phyloP scores from a whole-genome alignment of 306 rosid species.

The Cicer judaicum region DNA sequence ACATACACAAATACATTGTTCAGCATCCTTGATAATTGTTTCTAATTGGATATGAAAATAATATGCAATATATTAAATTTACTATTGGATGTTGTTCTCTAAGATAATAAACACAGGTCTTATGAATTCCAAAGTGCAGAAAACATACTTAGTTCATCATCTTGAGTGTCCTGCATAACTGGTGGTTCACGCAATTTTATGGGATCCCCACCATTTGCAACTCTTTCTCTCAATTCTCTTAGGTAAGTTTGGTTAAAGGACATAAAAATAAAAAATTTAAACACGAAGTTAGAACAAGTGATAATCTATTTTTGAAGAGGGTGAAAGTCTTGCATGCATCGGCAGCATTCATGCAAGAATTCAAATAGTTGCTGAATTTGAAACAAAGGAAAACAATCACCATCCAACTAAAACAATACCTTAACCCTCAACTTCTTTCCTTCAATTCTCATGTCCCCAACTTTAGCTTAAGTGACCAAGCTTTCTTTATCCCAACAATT shows the following conservation, averaged over 20 bases:
- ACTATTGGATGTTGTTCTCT: background rate
- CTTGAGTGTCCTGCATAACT: slow-evolving; percentile 48
- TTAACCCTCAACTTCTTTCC: no score
- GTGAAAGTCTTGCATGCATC: background rate
- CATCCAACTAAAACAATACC: background rate
- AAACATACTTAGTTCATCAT: slow-evolving; percentile 58
- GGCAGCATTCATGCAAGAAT: slow-evolving; percentile 10
- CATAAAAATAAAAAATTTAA: background rate
- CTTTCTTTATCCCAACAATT: no score
- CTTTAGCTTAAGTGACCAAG: no score
- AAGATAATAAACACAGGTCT: slow-evolving; percentile 25
- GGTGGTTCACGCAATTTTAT: slow-evolving; percentile 69
- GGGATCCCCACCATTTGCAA: slow-evolving; percentile 95
- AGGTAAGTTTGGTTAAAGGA: slow-evolving; percentile 60
- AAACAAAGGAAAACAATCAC: background rate
- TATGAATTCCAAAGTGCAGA: background rate
- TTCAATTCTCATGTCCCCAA: no score
- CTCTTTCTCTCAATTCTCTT: slow-evolving; percentile 89
- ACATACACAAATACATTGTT: no score
- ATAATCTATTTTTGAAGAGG: background rate
- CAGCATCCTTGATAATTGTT: background rate
- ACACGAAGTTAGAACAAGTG: background rate
- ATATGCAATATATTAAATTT: background rate
- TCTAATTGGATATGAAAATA: slow-evolving; percentile 18
- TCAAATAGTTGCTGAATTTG: background rate